Evolutionary conservation across 2,329 filamentous ascomycete genomes (phyloP), one percentile per base, ranked within the genome.

Genomic region (Leptographium procerum): DNA sequence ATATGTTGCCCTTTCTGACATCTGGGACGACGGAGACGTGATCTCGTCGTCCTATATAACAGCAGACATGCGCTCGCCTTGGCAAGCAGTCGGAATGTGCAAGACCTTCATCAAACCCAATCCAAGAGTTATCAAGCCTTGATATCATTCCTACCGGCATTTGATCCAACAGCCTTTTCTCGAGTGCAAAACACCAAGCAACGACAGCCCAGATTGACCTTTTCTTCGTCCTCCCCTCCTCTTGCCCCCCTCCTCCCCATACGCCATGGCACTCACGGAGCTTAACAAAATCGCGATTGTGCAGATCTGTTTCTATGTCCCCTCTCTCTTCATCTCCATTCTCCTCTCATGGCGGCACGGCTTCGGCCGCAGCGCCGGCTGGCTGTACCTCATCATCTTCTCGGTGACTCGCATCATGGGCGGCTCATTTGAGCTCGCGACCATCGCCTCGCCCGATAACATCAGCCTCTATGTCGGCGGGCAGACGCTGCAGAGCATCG

Each of bases 311-410:
- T 55, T 76, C 52, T 79, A 76, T 59, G 36, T 67, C 1, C 74
- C 72, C 1, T 54, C 66, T 26, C 65, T 78, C 19, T 47, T 66
- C 55, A 55, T 74, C 34, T 70, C 70, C 14, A 57, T 72, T 47
- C 64, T 72, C 34, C 70, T 79, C 13, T 65, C 67, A 26, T 60
- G 69, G 45, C 71, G 72, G n/a, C 76, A 79, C 62, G 75, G 76
- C 56, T 73, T 77, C 61, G 64, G 68, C 4, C 71, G 70, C 50
- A 74, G 69, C 58, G 70, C 74, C 0, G 81, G 80, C 48, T 84
- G 79, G 76, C 63, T 79, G 14, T 82, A 77, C 65, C 71, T 83
- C 8, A 64, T 78, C 52, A 64, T 81, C 34, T 79, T 85, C 65
- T 75, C 74, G 33, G 61, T 81, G 7, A 68, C 75, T 14, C 77